Percentiles rank a stretch among this genome's conserved stretches.
Evolutionary conservation across 331 rosid species (phyloP).

Genomic region (Phaseolus coccineus): DNA sequence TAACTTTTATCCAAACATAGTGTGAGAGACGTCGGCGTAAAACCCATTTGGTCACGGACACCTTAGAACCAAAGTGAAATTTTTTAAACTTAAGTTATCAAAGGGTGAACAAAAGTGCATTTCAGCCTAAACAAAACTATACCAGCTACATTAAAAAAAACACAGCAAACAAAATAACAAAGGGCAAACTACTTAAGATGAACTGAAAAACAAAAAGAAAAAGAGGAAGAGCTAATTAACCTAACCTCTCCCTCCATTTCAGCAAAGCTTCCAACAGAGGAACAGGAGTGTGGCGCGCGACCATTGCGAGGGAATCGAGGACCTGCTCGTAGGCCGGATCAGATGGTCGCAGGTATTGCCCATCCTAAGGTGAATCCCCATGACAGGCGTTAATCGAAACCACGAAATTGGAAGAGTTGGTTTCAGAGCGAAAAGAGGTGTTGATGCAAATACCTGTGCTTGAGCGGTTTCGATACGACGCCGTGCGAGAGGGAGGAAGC

Average conservation of each 20-base stretch:
- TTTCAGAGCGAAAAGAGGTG: background rate
- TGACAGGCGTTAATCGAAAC: background rate
- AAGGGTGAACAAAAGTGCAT: background rate
- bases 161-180: background rate
- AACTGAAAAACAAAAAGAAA: background rate
- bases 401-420: background rate
- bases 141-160: background rate
- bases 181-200: background rate
- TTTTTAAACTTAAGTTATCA: background rate
- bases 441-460: constrained; percentile 64
- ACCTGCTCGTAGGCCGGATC: constrained; percentile 99
- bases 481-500: constrained; percentile 97
- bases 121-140: background rate
- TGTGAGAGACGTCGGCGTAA: too few species aligned
- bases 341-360: constrained; percentile 95
- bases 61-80: too few species aligned
- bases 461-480: constrained; percentile 99
- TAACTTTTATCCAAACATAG: too few species aligned
- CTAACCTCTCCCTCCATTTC: constrained; percentile 92
- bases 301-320: constrained; percentile 95
- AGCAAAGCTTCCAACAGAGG: constrained; percentile 95
- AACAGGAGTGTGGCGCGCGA: constrained; percentile 96
- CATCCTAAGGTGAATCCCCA: constrained; percentile 62
- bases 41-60: background rate
- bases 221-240: constrained; percentile 18